Base-by-base conservation (phyloP, 768 basidiomycete species). In the Terana coerulea region DNA sequence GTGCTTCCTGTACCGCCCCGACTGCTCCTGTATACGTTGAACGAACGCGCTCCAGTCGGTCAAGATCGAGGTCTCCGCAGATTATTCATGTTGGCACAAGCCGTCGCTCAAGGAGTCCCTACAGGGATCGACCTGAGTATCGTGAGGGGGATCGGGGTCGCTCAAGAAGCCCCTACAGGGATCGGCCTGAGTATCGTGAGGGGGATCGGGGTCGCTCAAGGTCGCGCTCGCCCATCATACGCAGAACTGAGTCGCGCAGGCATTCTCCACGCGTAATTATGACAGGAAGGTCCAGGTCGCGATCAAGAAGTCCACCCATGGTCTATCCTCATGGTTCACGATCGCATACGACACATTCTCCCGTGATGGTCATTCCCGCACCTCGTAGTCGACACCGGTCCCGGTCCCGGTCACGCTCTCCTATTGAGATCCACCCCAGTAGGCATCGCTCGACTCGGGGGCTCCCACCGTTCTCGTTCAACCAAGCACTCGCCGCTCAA, bases 61-160 rank as follows among this genome's bases (percentile, higher is more conserved):
- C 67, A 49, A 62, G 61, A 40, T 37, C 58, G 31, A 28, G 51
- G 26, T 57, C 57, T 21, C 61, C 68, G n/a, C n/a, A n/a, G n/a
- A n/a, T n/a, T n/a, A n/a, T n/a, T n/a, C n/a, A n/a, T n/a, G n/a
- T n/a, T n/a, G n/a, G n/a, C n/a, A n/a, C n/a, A n/a, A n/a, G n/a
- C n/a, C n/a, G n/a, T n/a, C 19, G 19, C 25, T 37, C 36, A n/a
- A 37, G 36, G 5, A 37, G 36, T 19, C 36, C 7, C 36, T 37
- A 14, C 6, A 37, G 36, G 36, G 15, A 5, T 37, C 36, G 36
- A 7, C n/a, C n/a, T n/a, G n/a, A n/a, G n/a, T n/a, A n/a, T 37
- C 36, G 21, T 10, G 39, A 22, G 5, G n/a, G n/a, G n/a, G n/a
- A n/a, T n/a, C n/a, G n/a, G n/a, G n/a, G 19, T 40, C 39, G 39